A percentile compares a stretch with the other conserved stretches of the same genome.
Evolutionary conservation across 2,329 filamentous ascomycete species (phyloP).

Genomic region (Diaporthe eres): DNA sequence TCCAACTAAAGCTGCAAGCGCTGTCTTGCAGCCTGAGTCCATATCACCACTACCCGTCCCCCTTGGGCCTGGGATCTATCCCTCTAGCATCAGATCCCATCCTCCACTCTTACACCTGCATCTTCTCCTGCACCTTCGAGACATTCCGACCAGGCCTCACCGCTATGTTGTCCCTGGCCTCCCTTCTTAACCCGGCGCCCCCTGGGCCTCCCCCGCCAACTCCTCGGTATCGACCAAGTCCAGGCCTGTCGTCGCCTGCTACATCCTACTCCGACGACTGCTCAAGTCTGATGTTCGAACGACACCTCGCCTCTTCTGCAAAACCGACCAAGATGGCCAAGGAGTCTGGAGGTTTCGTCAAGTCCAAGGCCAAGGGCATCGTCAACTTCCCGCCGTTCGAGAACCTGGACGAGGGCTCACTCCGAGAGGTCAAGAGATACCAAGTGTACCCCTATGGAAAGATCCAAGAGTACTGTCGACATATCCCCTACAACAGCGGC

Average conservation of each 20-base stretch:
- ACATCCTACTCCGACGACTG: constrained; percentile 52
- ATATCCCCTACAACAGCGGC: constrained; percentile 94
- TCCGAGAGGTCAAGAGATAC: constrained; percentile 73
- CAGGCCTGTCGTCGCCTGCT: constrained; percentile 54
- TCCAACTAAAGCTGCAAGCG: constrained; percentile 48
- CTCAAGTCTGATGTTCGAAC: constrained; percentile 45
- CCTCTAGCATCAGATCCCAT: constrained; percentile 45
- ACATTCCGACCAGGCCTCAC: constrained; percentile 52
- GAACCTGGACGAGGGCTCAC: constrained; percentile 69
- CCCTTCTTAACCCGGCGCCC: constrained; percentile 75
- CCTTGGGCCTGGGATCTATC: constrained; percentile 31
- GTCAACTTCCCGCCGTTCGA: constrained; percentile 85
- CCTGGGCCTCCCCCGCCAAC: constrained; percentile 55
- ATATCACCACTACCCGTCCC: constrained; percentile 42
- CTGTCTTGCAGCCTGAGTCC: constrained; percentile 51
- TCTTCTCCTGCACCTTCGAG: constrained; percentile 63
- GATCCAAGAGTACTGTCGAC: constrained; percentile 74
- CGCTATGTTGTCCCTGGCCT: constrained; percentile 75
- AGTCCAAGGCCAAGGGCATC: constrained; percentile 73
- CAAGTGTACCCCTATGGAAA: constrained; percentile 75
- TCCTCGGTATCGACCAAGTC: constrained; percentile 59
- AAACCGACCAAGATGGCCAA: constrained; percentile 73
- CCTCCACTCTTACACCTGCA: constrained; percentile 50
- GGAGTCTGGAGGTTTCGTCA: constrained; percentile 73
- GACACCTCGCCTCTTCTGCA: constrained; percentile 47